These are phyloP conservation scores for Fraxinus nigra DNA, from an alignment of 305 asterid species.

Conservation along the genomic window DNA sequence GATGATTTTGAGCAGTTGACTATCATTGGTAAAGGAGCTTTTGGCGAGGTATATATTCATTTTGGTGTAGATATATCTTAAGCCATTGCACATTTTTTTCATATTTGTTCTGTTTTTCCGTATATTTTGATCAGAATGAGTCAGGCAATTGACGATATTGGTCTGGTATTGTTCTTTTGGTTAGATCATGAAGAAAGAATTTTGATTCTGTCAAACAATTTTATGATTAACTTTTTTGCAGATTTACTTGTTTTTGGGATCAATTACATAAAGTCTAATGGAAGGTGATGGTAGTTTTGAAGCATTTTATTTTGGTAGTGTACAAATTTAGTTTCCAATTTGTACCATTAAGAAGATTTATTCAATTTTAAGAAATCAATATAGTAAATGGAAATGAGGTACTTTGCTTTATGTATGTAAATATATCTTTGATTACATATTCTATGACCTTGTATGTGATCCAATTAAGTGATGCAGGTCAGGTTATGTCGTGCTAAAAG, in stretches of 20 bases:
- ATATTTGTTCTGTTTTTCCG: not conserved
- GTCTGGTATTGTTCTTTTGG: not conserved
- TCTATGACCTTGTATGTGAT: slow-evolving; percentile 10
- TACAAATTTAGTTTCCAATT: not conserved
- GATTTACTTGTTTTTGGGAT: not conserved
- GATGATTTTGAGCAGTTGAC: slow-evolving; percentile 95
- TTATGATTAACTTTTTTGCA: not conserved
- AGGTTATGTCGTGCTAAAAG: slow-evolving; percentile 75
- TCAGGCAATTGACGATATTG: not conserved
- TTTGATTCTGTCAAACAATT: not conserved
- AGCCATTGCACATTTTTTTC: slow-evolving; percentile 12
- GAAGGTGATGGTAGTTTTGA: not conserved
- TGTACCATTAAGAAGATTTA: not conserved
- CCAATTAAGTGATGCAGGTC: slow-evolving; percentile 53
- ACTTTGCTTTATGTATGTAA: not conserved
- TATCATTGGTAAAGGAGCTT: slow-evolving; percentile 89
- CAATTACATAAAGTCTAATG: not conserved
- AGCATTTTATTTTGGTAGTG: not conserved
- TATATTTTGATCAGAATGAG: not conserved
- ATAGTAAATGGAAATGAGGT: not conserved
- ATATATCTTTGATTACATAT: not conserved
- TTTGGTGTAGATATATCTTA: not conserved
- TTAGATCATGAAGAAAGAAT: not conserved
- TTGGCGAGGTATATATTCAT: slow-evolving; percentile 57
- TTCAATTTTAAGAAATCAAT: not conserved